Conservation (phyloP, 2,329 filamentous ascomycete genomes). For the Monilinia fructicola region DNA sequence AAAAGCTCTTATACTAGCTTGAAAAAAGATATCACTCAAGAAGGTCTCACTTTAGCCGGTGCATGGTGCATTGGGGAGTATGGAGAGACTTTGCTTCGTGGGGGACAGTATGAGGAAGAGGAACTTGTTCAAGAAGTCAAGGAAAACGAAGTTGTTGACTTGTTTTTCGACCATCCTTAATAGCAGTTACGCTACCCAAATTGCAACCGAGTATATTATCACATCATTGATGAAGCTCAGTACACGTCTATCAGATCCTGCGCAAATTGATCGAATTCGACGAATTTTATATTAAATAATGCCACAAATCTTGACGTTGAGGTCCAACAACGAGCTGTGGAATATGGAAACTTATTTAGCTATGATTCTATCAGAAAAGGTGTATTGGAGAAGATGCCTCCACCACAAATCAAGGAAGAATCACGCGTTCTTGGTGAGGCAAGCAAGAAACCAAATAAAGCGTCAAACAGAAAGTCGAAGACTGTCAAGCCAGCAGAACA, state of each 20-base stretch:
- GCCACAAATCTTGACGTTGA: constrained; percentile 91
- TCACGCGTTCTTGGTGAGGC: constrained; percentile 86
- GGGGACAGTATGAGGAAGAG: constrained; percentile 91
- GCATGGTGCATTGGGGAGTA: constrained; percentile 99
- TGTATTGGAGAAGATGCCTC: constrained; percentile 95
- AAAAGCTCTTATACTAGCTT: constrained; percentile 89
- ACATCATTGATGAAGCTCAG: constrained; percentile 95
- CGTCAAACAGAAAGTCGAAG: constrained; percentile 72
- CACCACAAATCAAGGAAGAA: constrained; percentile 94
- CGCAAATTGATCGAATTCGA: constrained; percentile 84
- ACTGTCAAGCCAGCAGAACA: constrained; percentile 82
- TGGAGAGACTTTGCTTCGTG: constrained; percentile 82
- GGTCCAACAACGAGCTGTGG: constrained; percentile 91
- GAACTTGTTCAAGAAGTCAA: constrained; percentile 79
- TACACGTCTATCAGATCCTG: constrained; percentile 75
- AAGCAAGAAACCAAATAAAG: constrained; percentile 64
- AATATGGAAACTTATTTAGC: constrained; percentile 92
- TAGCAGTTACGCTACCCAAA: constrained; percentile 90
- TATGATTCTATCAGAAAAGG: constrained; percentile 85
- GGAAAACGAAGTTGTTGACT: constrained; percentile 85
- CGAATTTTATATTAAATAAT: constrained; percentile 70
- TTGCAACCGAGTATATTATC: constrained; percentile 92
- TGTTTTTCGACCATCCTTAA: constrained; percentile 93
- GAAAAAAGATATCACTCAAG: constrained; percentile 96
- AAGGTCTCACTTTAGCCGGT: constrained; percentile 87